Conservation (phyloP, 1,284 basidiomycete genomes). For the Puccinia coronata region DNA sequence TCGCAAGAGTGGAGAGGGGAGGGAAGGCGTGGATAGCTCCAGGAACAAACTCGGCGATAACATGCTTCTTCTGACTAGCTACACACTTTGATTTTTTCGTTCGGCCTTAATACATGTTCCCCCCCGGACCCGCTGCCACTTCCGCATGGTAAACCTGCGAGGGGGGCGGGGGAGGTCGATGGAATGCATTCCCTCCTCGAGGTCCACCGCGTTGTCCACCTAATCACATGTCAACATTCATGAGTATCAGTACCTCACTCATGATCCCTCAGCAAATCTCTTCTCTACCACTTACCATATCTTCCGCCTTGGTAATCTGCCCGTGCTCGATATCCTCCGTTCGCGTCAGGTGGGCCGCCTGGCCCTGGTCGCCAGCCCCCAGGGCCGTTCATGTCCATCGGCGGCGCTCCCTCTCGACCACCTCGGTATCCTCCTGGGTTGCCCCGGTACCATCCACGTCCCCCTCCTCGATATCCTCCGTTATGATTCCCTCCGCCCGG, state of each 20-base stretch:
- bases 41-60: background rate
- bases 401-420: conserved; percentile 31
- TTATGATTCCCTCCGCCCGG: conserved; percentile 24
- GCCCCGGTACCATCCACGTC: conserved; percentile 41
- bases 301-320: conserved; percentile 37
- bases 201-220: conserved; percentile 34
- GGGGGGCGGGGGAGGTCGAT: conserved; percentile 29
- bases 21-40: background rate
- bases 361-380: conserved; percentile 42
- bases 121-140: conserved; percentile 24
- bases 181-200: conserved; percentile 24
- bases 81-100: too few relatives aligned
- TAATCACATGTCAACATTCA: background rate
- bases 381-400: conserved; percentile 32
- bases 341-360: conserved; percentile 24
- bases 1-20: too few relatives aligned
- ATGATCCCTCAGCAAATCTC: background rate
- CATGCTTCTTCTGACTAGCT: background rate
- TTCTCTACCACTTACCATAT: conserved; percentile 26
- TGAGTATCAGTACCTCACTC: background rate
- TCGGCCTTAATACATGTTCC: conserved; percentile 16
- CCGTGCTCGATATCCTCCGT: conserved; percentile 38
- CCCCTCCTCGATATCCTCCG: conserved; percentile 36
- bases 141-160: conserved; percentile 27
- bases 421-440: conserved; percentile 36